A percentile compares a stretch with the other conserved stretches of the same genome.
Evolutionary conservation across 163 green algal genomes (phyloP).

Genomic region (Chlorella variabilis): DNA sequence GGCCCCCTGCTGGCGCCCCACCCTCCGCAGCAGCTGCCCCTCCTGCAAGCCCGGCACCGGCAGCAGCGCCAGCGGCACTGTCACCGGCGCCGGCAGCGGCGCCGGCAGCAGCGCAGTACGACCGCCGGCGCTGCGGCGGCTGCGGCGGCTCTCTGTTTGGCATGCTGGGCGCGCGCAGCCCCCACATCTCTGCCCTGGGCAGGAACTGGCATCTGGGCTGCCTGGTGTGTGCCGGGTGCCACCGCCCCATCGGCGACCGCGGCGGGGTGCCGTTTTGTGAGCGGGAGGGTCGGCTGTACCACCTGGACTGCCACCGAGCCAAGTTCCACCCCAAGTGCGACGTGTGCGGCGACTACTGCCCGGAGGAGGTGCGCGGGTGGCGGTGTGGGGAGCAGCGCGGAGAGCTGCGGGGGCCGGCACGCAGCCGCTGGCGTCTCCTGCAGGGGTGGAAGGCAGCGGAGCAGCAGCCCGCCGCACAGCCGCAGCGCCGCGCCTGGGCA

Average conservation of each 20-base stretch:
- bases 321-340: slow-evolving; percentile 63
- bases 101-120: neutral
- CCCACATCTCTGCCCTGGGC: slow-evolving; percentile 39
- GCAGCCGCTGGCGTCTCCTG: no score
- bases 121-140: neutral
- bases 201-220: slow-evolving; percentile 58
- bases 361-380: slow-evolving; percentile 29
- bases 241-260: slow-evolving; percentile 38
- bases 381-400: neutral
- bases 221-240: slow-evolving; percentile 61
- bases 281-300: slow-evolving; percentile 42
- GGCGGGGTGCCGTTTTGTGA: slow-evolving; percentile 37
- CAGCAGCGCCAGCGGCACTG: neutral
- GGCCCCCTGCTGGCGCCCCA: neutral
- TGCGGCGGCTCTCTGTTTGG: slow-evolving; percentile 24
- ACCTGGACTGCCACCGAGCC: slow-evolving; percentile 58
- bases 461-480: no score
- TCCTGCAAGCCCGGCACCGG: neutral
- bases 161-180: neutral
- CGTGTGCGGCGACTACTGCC: slow-evolving; percentile 70
- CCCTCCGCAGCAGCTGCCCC: neutral
- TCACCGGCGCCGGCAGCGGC: neutral
- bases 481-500: neutral
- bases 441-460: neutral
- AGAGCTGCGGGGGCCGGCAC: no score